Evolutionary conservation across 192 early-diverging fungal species (phyloP).

Genomic region (Coemansia sp.): DNA sequence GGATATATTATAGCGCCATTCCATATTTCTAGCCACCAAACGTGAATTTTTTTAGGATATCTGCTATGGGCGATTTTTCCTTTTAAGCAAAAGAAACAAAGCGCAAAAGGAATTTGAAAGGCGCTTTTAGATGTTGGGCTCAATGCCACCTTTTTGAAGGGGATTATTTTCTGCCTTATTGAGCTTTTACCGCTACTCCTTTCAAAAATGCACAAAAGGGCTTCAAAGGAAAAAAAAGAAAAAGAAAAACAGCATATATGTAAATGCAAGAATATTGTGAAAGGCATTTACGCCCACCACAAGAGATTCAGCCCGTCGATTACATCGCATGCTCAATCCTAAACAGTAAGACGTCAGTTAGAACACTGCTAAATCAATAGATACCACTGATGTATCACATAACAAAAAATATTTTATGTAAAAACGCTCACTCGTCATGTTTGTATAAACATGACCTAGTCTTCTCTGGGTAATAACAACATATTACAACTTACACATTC

Average conservation of each 20-base stretch:
- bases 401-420: not conserved
- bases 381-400: too few relatives aligned
- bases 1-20: too few relatives aligned
- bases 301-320: not conserved
- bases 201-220: too few relatives aligned
- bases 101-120: not conserved
- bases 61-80: too few relatives aligned
- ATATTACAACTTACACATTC: not conserved
- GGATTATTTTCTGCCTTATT: too few relatives aligned
- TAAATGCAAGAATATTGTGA: not conserved
- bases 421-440: not conserved
- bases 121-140: too few relatives aligned
- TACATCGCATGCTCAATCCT: not conserved
- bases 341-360: not conserved
- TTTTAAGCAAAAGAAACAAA: too few relatives aligned
- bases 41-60: too few relatives aligned
- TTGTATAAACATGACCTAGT: not conserved
- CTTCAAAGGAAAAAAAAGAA: too few relatives aligned
- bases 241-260: too few relatives aligned
- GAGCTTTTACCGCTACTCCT: too few relatives aligned
- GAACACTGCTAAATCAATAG: not conserved
- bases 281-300: not conserved
- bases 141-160: not conserved
- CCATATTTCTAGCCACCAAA: not conserved
- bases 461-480: not conserved